These are phyloP conservation scores for Malus hybrid DNA, from an alignment of 331 rosid species.

Conservation along the genomic window DNA sequence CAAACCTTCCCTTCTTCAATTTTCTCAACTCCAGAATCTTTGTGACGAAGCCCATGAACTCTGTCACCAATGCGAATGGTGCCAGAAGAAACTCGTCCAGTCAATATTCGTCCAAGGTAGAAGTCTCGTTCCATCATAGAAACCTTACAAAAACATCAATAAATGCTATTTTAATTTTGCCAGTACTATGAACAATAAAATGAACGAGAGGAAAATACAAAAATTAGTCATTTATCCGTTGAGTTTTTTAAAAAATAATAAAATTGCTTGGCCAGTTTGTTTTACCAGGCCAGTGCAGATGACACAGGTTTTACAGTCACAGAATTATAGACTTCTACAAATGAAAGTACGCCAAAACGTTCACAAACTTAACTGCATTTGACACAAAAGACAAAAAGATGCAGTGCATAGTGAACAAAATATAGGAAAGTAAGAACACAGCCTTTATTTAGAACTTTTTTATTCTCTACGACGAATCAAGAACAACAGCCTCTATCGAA, in stretches of 20 bases:
- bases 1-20: conserved; percentile 95
- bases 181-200: conserved; percentile 11
- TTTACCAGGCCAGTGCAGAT: neutral
- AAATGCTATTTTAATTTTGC: conserved; percentile 25
- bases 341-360: too few relatives aligned
- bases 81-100: conserved; percentile 82
- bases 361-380: neutral
- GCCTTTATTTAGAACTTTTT: neutral
- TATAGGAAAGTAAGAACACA: neutral
- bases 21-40: conserved; percentile 67
- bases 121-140: conserved; percentile 96
- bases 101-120: conserved; percentile 89
- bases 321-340: neutral
- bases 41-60: conserved; percentile 76
- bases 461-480: neutral
- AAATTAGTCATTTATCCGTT: neutral
- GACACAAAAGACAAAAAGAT: neutral
- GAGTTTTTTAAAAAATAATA: neutral
- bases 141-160: conserved; percentile 63
- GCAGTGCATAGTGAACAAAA: neutral
- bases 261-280: too few relatives aligned
- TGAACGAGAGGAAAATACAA: neutral
- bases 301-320: neutral
- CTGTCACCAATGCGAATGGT: conserved; percentile 72
- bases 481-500: neutral